Conservation (phyloP, 31 red algal species). For the Endocladia muricata region DNA sequence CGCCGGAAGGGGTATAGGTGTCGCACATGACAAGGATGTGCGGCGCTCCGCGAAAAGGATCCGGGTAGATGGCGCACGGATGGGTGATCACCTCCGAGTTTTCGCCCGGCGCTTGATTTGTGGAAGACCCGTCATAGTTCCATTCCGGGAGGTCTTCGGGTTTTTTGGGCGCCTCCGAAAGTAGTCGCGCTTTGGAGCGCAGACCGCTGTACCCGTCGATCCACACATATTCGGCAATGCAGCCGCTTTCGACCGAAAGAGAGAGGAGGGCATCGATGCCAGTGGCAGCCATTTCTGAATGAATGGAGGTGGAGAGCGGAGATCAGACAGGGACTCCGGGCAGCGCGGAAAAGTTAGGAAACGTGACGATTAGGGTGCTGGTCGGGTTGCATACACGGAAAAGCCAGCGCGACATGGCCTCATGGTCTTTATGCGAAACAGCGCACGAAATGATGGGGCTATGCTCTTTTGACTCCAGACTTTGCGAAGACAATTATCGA, state of each 20-base stretch:
- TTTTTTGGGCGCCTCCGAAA: slow-evolving; percentile 13
- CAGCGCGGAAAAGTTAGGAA: no score
- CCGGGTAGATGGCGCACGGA: slow-evolving; percentile 73
- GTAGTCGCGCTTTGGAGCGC: slow-evolving; percentile 33
- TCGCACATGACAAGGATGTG: slow-evolving; percentile 97
- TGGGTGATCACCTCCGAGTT: slow-evolving; percentile 88
- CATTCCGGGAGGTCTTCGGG: slow-evolving; percentile 73
- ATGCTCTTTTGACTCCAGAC: no score
- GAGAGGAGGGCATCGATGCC: slow-evolving; percentile 13
- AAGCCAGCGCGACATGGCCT: no score
- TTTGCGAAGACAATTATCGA: no score
- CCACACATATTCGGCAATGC: slow-evolving; percentile 84
- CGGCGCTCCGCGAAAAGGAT: slow-evolving; percentile 80
- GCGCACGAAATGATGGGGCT: no score
- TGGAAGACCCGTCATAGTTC: slow-evolving; percentile 97
- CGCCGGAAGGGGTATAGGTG: slow-evolving; percentile 78
- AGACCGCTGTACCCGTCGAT: slow-evolving; percentile 52
- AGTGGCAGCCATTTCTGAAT: no score
- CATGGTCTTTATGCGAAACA: no score
- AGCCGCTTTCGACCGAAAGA: slow-evolving; percentile 15
- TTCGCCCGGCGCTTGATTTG: slow-evolving; percentile 77
- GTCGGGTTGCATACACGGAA: no score
- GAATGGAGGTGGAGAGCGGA: neutral
- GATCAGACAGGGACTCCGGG: no score
- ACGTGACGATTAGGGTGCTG: no score